Evolutionary conservation across 176 grass and related monocot genomes (phyloP), one percentile per base, ranked within the genome.

Genomic region (Typha latifolia): DNA sequence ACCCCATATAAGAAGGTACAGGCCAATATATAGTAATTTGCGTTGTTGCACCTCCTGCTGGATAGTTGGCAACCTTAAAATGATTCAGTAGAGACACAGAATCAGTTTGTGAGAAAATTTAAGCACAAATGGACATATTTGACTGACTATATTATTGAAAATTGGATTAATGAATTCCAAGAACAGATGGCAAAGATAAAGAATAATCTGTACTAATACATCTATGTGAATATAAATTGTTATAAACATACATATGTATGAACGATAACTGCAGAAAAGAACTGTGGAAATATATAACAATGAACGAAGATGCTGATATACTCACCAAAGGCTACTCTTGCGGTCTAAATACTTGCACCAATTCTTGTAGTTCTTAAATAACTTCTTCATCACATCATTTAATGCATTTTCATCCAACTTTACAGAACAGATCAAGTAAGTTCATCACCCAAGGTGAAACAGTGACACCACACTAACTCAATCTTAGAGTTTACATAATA

Each of bases 1-100:
- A 3, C 93, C 93, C 93, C 93, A 97, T 78, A 97, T 97, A 82
- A 97, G 93, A 84, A 97, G 85, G 80, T 97, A 97, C 66, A 97
- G 73, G 27, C 93, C 85, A 81, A 97, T 97, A 66, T 97, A 97
- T 32, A 97, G 76, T 62, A 97, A 52, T 81, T 92, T 97, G 14
- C 93, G 78, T 69, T 97, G 93, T 75, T 97, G 88, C 82, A 87
- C 64, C 68, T 97, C 93, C 78, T 92, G 85, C 75, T 97, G 93
- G 80, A 97, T 87, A 74, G 71, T 82, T 78, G 93, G 88, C 62
- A 97, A 55, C 93, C 93, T 97, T 73, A 37, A 84, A 31, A 82
- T 59, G 49, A 8, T 32, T 12, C 9, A 64, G 7, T 16, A 20
- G 26, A 64, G 27, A 74, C 24, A 63, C 0, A 63, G 49, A 50